Percentiles rank a stretch among this genome's conserved stretches.
Conservation (phyloP, 441 rosid species). For the Pelargonium cotyledonis region DNA sequence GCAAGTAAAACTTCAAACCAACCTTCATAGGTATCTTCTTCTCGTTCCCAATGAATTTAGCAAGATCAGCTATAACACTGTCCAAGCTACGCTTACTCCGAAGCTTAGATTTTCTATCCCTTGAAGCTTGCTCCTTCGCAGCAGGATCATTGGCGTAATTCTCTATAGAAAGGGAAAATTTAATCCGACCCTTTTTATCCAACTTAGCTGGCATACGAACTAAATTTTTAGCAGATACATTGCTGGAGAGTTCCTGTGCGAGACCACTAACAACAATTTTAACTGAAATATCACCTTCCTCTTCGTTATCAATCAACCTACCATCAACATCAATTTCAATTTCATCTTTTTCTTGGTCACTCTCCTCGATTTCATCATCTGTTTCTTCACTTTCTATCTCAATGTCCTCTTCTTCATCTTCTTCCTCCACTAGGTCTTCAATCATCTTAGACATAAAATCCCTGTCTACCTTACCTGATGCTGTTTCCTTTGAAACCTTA, state of each 20-base stretch:
- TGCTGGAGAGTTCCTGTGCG: constrained; percentile 53
- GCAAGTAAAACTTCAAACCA: constrained; percentile 16
- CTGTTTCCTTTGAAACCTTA: constrained; percentile 79
- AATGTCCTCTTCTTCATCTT: constrained; percentile 49
- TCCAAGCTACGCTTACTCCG: constrained; percentile 57
- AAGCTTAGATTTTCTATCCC: constrained; percentile 49
- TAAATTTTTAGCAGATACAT: constrained; percentile 41
- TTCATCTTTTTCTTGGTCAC: constrained; percentile 49
- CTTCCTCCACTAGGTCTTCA: constrained; percentile 70
- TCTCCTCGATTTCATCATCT: constrained; percentile 54
- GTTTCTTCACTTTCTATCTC: constrained; percentile 57
- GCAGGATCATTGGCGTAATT: constrained; percentile 44
- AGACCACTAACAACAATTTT: constrained; percentile 76
- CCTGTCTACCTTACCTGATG: constrained; percentile 68
- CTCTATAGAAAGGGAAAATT: constrained; percentile 71
- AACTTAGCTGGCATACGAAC: constrained; percentile 78
- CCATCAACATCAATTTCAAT: constrained; percentile 47
- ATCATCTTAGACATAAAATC: constrained; percentile 85
- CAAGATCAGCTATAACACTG: constrained; percentile 66
- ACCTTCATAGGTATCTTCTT: constrained; percentile 94
- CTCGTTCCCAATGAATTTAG: constrained; percentile 58
- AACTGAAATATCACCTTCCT: constrained; percentile 58
- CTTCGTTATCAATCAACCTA: constrained; percentile 51
- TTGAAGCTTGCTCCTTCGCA: constrained; percentile 40
- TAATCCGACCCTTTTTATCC: constrained; percentile 45